Evolutionary conservation across 176 grass and related monocot species (phyloP), one percentile per base, ranked within the genome.

Genomic region (Thalia dealbata): DNA sequence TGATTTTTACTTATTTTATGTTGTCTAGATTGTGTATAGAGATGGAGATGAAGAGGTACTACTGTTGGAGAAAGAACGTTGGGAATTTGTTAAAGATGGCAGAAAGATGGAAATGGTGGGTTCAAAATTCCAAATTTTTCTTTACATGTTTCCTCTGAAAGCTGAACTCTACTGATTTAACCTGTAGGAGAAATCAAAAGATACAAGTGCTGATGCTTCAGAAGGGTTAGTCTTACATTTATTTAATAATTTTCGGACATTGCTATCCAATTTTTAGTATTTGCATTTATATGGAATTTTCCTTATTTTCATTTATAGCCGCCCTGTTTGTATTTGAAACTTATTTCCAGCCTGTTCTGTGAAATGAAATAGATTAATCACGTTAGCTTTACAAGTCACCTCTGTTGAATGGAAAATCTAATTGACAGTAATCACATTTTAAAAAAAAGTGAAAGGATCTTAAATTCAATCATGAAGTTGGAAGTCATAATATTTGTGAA

Each of bases 21-120:
- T 64, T n/a, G 6, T 64, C 18, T 32, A 96, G 89, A 74, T 96
- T 84, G 51, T 80, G 1, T 96, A 96, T 86, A 84, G 87, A 72
- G 92, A 92, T 71, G 92, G 89, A 14, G 92, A 96, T 65, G 16
- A 86, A 50, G 92, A 96, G 73, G 35, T 59, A 65, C 59, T 96
- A 75, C 0, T 25, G 0, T 82, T 96, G 23, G 76, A 63, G 76
- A 76, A 90, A 10, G 92, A 96, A 76, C 78, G 19, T 51, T 96
- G 92, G 92, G 82, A 92, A 13, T 71, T 90, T n/a, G 50, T 83
- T 74, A 38, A 29, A 71, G 80, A 80, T 18, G 66, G 46, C n/a
- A 21, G 30, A 3, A 25, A 60, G 23, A 70, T 9, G 3, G 66
- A 21, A 59, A 13, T 54, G 86, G 89, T 87, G 62, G 65, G 80